These are phyloP conservation scores for Leishmania tarentolae DNA, from an alignment of 208 protist genomes.

Conservation along the genomic window DNA sequence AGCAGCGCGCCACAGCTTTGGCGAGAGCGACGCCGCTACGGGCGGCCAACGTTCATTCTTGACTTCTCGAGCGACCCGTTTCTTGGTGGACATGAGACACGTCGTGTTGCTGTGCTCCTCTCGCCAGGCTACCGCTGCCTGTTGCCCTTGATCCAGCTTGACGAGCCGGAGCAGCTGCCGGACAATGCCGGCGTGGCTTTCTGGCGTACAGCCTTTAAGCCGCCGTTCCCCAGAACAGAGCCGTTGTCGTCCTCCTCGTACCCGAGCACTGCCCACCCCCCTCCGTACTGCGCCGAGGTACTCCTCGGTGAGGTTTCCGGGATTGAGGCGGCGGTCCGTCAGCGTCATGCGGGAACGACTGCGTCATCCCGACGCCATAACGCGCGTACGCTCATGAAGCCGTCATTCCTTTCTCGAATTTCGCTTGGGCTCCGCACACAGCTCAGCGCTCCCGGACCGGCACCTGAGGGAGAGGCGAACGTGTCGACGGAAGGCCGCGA, in stretches of 20 bases:
- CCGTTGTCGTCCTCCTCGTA: background rate
- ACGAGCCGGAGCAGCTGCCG: constrained; percentile 15
- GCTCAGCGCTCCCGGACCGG: background rate
- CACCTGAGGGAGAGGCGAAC: background rate
- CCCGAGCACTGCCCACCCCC: background rate
- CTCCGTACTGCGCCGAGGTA: constrained; percentile 47
- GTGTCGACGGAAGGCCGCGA: background rate
- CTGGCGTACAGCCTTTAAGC: constrained; percentile 26
- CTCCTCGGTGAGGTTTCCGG: constrained; percentile 50
- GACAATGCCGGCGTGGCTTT: constrained; percentile 14
- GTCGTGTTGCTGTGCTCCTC: constrained; percentile 47
- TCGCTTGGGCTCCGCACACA: background rate
- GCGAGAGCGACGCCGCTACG: constrained; percentile 20
- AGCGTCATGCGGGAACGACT: background rate
- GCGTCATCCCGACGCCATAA: background rate
- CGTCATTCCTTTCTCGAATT: constrained; percentile 9
- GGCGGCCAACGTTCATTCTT: constrained; percentile 30
- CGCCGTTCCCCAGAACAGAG: background rate
- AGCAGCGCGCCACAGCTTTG: background rate
- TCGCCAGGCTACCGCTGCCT: constrained; percentile 43
- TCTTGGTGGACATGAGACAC: constrained; percentile 6
- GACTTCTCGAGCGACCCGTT: constrained; percentile 40
- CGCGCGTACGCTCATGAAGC: background rate
- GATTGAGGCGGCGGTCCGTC: constrained; percentile 30
- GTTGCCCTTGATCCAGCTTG: constrained; percentile 16